A percentile compares a stretch with the other conserved stretches of the same genome.
phyloP scores from a whole-genome alignment of 2,329 filamentous ascomycete species.

The Nothopassalora personata region DNA sequence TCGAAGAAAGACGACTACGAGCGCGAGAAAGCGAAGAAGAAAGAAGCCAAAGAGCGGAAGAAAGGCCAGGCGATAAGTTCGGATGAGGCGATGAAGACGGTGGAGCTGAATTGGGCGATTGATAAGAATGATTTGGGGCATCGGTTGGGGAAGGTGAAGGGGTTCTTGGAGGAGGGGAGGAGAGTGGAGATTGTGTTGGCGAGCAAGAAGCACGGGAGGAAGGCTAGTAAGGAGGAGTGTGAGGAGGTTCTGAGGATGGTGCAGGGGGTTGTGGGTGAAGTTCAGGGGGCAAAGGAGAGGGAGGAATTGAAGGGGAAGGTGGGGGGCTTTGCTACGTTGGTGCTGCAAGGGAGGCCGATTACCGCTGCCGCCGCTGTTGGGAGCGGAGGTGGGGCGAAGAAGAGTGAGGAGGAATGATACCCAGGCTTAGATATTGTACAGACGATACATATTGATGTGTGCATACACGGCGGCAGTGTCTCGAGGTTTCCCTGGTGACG shows the following conservation, averaged over 20 bases:
- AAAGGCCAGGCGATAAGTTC: conserved; percentile 38
- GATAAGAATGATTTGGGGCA: conserved; percentile 68
- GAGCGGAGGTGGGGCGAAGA: background rate
- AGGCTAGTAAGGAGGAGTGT: conserved; percentile 58
- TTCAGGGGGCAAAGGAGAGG: conserved; percentile 42
- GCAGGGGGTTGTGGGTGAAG: conserved; percentile 39
- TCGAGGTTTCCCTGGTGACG: background rate
- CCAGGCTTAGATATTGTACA: background rate
- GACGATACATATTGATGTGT: background rate
- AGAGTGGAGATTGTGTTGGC: conserved; percentile 69
- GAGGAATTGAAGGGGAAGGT: conserved; percentile 45
- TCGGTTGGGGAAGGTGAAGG: conserved; percentile 59
- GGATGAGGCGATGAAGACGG: conserved; percentile 56
- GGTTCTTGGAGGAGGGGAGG: conserved; percentile 68
- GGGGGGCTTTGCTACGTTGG: conserved; percentile 41
- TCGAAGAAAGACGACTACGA: conserved; percentile 51
- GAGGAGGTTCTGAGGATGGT: conserved; percentile 52
- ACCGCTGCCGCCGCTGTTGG: background rate
- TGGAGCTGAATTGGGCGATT: conserved; percentile 92
- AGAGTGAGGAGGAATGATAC: background rate
- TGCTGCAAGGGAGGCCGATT: conserved; percentile 2
- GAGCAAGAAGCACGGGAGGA: conserved; percentile 59
- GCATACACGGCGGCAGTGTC: background rate
- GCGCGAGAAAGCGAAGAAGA: conserved; percentile 39
- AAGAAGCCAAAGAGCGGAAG: conserved; percentile 42